phyloP scores from a whole-genome alignment of 2,329 filamentous ascomycete species.

The Aotearoamyces nothofagi region DNA sequence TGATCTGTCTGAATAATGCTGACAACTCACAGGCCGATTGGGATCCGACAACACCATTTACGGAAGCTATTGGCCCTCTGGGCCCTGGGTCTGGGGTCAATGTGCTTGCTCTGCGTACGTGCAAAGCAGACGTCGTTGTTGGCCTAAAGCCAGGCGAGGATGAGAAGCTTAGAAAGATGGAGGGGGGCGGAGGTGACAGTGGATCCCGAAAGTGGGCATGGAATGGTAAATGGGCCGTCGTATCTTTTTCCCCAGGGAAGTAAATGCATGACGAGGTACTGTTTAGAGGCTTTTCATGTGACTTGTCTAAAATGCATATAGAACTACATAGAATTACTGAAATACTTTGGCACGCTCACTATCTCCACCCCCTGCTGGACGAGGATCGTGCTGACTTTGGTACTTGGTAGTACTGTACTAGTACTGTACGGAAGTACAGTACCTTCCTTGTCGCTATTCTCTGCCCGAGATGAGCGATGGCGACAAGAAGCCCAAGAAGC shows the following conservation, averaged over 20 bases:
- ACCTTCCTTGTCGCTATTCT: too few species aligned
- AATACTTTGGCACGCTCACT: too few species aligned
- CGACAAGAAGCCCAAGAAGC: neutral
- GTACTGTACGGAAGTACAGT: too few species aligned
- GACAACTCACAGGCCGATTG: conserved; percentile 45
- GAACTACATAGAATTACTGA: too few species aligned
- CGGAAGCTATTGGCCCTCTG: conserved; percentile 70
- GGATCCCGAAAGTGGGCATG: conserved; percentile 74
- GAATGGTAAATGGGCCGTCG: conserved; percentile 94
- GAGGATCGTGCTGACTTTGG: too few species aligned
- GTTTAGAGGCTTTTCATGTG: too few species aligned
- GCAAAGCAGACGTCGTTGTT: conserved; percentile 93
- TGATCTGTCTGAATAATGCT: conserved; percentile 3
- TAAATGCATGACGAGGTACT: too few species aligned
- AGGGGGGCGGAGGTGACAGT: conserved; percentile 53
- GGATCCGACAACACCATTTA: conserved; percentile 79
- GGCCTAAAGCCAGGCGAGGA: conserved; percentile 72
- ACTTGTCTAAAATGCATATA: too few species aligned
- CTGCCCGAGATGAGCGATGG: too few species aligned
- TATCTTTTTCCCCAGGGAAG: conserved; percentile 69
- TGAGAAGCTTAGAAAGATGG: conserved; percentile 55
- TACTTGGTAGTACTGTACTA: too few species aligned
- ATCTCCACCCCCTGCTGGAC: too few species aligned
- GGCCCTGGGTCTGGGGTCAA: conserved; percentile 72
- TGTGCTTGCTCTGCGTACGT: conserved; percentile 75